Percentiles rank a stretch among this genome's conserved stretches.
These are phyloP conservation scores for Syzygium syzygioides DNA, from an alignment of 441 rosid genomes.

Conservation along the genomic window DNA sequence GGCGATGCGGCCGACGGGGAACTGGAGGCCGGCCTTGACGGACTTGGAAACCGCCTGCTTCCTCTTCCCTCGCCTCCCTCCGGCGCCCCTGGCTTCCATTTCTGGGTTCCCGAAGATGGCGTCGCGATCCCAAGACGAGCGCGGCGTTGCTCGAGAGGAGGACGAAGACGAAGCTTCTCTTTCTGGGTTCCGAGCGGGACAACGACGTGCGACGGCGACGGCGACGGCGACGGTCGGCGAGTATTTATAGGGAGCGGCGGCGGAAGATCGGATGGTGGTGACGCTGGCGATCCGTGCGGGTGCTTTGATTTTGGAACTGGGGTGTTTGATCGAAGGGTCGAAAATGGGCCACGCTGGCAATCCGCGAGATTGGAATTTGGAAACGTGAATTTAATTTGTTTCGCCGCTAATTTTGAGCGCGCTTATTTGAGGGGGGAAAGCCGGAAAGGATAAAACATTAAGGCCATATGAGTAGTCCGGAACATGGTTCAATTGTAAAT, in stretches of 20 bases:
- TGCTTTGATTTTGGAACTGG: neutral
- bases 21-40: conserved; percentile 10
- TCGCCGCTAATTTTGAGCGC: neutral
- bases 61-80: conserved; percentile 6
- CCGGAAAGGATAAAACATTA: neutral
- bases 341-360: neutral
- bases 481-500: neutral
- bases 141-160: neutral
- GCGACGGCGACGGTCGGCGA: neutral
- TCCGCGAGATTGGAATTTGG: neutral
- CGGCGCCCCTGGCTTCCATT: conserved; percentile 6
- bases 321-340: neutral
- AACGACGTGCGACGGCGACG: neutral
- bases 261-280: neutral
- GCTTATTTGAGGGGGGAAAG: neutral
- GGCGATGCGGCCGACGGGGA: conserved; percentile 13
- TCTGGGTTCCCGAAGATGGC: neutral
- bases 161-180: neutral
- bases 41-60: conserved; percentile 10
- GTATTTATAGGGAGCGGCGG: neutral
- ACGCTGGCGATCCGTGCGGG: neutral
- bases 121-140: too few species aligned
- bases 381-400: neutral
- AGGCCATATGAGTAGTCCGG: neutral
- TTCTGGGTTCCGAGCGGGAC: neutral